Base-by-base conservation (phyloP, 2,329 filamentous ascomycete species). In the Pezicula neosporulosa region DNA sequence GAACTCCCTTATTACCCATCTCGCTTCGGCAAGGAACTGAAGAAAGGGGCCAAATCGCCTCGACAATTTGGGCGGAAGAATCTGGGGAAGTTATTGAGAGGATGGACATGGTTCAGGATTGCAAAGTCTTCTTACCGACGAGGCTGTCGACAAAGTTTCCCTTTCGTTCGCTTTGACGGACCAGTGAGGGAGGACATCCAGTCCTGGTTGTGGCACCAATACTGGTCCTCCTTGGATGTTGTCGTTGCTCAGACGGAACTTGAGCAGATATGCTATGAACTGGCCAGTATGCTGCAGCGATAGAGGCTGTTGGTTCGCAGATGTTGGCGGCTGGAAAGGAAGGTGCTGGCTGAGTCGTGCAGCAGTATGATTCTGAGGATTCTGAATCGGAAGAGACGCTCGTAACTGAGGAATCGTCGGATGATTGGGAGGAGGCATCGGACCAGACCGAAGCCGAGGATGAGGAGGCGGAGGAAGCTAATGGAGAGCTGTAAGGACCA, bases 31-130 rank as follows among this genome's bases (percentile, higher is more conserved):
- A 89, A 52, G 87, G 81, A 35, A 87, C 83, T 53, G 90, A 92
- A 49, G 93, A 95, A 41, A 93, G 79, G 43, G 94, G 92, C 94
- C 94, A 99, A 65, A 99, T 96, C 49, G 89, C 89, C 76, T 97
- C 91, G 46, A 99, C 92, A 70, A 97, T 96, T 71, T 96, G 90
- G 49, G 94, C 94, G 48, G 94, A 94, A 63, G 93, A 96, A 83
- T 97, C 93, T 97, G 80, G 49, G 67, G 61, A 64, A 56, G 50
- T 46, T 52, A 58, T 71, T 72, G 63, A 72, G 69, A 64, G 56
- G 48, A 56, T 52, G 62, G 18, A 60, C 63, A 53, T 58, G 47
- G 48, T 58, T 53, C 49, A 59, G 52, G 61, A 62, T 62, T 64
- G 63, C 56, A 59, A 55, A 60, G 56, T 68, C 55, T 63, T 67